Evolutionary conservation across 1,284 basidiomycete genomes (phyloP).

Genomic region (Microbotryomycetes sp.): DNA sequence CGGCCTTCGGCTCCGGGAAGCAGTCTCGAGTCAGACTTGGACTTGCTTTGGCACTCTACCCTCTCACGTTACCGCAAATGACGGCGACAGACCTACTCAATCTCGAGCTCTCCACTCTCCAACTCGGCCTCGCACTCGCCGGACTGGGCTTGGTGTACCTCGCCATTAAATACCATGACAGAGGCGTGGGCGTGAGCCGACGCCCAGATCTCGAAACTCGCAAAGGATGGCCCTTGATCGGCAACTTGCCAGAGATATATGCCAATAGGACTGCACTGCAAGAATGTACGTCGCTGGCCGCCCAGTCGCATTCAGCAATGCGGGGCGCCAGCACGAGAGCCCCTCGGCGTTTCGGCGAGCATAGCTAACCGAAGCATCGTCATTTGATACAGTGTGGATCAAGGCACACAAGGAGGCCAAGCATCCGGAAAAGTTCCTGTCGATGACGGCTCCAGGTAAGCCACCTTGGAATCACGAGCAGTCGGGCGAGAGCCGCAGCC

Average conservation of each 20-base stretch:
- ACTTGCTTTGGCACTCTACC: no score
- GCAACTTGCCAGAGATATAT: background rate
- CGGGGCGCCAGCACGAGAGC: no score
- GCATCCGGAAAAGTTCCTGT: background rate
- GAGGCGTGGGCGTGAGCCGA: background rate
- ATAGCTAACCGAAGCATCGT: no score
- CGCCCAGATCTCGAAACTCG: background rate
- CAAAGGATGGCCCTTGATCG: background rate
- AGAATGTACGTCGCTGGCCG: background rate
- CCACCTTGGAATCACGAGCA: no score
- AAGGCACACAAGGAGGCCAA: background rate
- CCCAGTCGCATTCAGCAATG: no score
- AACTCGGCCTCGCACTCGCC: background rate
- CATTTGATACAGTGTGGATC: background rate
- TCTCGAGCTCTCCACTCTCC: background rate
- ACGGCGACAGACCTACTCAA: background rate
- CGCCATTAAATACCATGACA: background rate
- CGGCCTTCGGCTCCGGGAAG: no score
- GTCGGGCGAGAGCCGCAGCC: no score
- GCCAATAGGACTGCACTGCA: background rate
- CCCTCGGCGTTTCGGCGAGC: background rate
- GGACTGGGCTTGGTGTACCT: background rate
- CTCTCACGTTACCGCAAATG: no score
- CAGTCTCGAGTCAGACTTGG: no score
- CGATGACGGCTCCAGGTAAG: background rate